Percentiles rank a stretch among this genome's conserved stretches.
Evolutionary conservation across 352 stramenopile genomes (phyloP).

Genomic region (Globisporangium middletonii): DNA sequence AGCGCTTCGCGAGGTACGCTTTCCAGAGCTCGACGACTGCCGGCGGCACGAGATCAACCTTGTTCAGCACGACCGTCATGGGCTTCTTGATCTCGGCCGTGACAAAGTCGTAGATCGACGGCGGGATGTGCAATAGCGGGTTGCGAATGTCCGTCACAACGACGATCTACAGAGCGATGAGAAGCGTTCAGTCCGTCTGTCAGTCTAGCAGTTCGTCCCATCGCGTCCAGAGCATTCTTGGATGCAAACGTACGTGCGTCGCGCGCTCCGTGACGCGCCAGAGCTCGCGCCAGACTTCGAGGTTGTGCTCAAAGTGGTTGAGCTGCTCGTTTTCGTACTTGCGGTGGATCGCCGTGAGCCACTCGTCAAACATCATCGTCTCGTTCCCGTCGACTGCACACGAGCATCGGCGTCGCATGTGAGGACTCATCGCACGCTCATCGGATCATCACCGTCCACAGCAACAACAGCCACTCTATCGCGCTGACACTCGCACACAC

Average conservation of each 20-base stretch:
- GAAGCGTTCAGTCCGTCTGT: too few species aligned
- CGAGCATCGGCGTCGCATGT: too few species aligned
- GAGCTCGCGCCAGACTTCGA: constrained; percentile 84
- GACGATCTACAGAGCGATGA: constrained; percentile 23
- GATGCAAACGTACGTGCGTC: constrained; percentile 39
- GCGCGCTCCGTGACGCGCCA: constrained; percentile 82
- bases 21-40: constrained; percentile 64
- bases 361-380: constrained; percentile 81
- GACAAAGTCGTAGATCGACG: constrained; percentile 75
- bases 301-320: constrained; percentile 85
- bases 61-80: constrained; percentile 82
- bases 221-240: background rate
- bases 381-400: constrained; percentile 67
- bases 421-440: background rate
- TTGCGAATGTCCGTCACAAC: constrained; percentile 79
- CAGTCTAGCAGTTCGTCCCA: background rate
- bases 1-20: constrained; percentile 49
- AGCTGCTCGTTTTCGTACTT: constrained; percentile 79
- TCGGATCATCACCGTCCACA: background rate
- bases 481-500: constrained; percentile 14
- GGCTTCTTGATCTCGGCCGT: constrained; percentile 69
- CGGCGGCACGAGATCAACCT: constrained; percentile 72
- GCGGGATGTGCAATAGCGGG: constrained; percentile 73
- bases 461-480: background rate
- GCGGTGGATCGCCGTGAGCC: constrained; percentile 80